Base-by-base conservation (phyloP, 2,329 filamentous ascomycete species). In the Fusarium concolor region DNA sequence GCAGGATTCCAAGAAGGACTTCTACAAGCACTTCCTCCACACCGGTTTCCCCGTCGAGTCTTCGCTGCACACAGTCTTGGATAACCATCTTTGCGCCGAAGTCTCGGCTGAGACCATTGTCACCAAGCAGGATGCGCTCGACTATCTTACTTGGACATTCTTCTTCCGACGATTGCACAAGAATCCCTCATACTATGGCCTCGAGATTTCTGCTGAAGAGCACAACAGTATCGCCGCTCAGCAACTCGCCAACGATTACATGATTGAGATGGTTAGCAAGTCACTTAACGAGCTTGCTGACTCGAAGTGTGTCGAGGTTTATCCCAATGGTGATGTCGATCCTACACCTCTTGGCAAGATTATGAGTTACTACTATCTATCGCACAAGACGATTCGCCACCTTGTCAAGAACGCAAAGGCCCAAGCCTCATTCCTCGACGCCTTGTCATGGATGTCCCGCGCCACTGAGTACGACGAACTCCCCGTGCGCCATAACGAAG, bases 81-180 rank as follows among this genome's bases (percentile, higher is more conserved):
- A 98, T 80, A 97, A 99, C 82, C 96, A 99, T 85, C 85, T 99
- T 77, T 91, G 94, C 65, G 96, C 96, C 61, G 96, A 99, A 81
- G 90, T 98, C 8, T 97, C 94, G 1, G 93, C 96, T 1, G 94
- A 93, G 71, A 99, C 96, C 1, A 92, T 99, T 50, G 84, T 91
- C 31, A 97, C 94, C 10, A 97, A 97, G 79, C 96, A 99, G 79
- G 96, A 99, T 80, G 96, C 96, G 1, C 86, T 99, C 6, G 96
- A 99, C 79, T 99, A 99, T 76, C 82, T 99, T 53, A 99, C 96
- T 0, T 99, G 96, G 96, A 99, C 96, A 1, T 99, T 99, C 83
- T 99, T 99, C 87, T 99, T 99, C 86, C 89, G 96, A 4, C 87
- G 96, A 12, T 82, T 99, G 38, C 96, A 99, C 83, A 99, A 99